A percentile compares a stretch with the other conserved stretches of the same genome.
Evolutionary conservation across 2,329 filamentous ascomycete species (phyloP).

Genomic region (Cercospora sp.): DNA sequence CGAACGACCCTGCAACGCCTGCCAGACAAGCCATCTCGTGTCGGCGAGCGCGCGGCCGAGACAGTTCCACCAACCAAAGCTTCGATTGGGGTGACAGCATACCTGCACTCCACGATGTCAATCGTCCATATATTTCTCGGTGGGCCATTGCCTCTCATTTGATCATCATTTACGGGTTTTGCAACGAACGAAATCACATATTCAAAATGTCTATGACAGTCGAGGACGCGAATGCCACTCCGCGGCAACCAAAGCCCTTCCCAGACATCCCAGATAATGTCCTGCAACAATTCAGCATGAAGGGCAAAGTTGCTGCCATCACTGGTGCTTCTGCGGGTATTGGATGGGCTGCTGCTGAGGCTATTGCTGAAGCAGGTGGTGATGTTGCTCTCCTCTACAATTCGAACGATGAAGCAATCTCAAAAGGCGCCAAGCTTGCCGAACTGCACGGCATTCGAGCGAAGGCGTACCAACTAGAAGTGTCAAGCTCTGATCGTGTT

Average conservation of each 20-base stretch:
- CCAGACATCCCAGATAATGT: slow-evolving; percentile 36
- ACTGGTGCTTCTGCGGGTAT: slow-evolving; percentile 86
- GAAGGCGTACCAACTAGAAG: background rate
- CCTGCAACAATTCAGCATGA: slow-evolving; percentile 65
- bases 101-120: background rate
- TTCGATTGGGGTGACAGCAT: slow-evolving; percentile 10
- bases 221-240: slow-evolving; percentile 26
- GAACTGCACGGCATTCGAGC: slow-evolving; percentile 5
- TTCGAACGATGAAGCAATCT: slow-evolving; percentile 60
- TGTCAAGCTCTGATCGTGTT: background rate
- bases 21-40: background rate
- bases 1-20: background rate
- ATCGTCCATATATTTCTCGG: background rate
- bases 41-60: background rate
- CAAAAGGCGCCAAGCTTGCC: slow-evolving; percentile 6
- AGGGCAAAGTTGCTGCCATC: slow-evolving; percentile 77
- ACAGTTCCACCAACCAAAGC: slow-evolving; percentile 8
- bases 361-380: slow-evolving; percentile 81
- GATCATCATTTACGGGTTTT: background rate
- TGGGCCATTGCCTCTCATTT: background rate
- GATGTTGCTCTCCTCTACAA: slow-evolving; percentile 87
- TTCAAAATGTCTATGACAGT: slow-evolving; percentile 38
- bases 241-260: slow-evolving; percentile 30
- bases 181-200: background rate
- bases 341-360: slow-evolving; percentile 86